A percentile compares a stretch with the other conserved stretches of the same genome.
Evolutionary conservation across 2,329 filamentous ascomycete species (phyloP).

Genomic region (Ceratocystis colombiana): DNA sequence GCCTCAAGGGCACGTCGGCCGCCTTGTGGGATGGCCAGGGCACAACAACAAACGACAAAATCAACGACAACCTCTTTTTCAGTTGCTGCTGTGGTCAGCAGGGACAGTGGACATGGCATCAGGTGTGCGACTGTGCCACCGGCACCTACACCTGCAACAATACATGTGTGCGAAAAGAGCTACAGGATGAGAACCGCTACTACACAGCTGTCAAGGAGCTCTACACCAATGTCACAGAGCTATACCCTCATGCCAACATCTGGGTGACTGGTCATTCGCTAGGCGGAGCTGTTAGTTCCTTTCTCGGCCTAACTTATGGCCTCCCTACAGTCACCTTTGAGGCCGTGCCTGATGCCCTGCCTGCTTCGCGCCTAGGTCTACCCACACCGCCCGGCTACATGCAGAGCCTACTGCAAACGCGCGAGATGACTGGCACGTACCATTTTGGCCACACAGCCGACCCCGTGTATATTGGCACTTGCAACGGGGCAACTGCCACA

Average conservation of each 20-base stretch:
- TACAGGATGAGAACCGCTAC: conserved; percentile 77
- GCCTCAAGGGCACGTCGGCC: conserved; percentile 79
- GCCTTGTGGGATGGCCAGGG: conserved; percentile 95
- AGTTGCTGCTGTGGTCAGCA: conserved; percentile 96
- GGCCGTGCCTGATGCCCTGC: conserved; percentile 80
- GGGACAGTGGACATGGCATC: conserved; percentile 77
- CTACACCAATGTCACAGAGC: conserved; percentile 80
- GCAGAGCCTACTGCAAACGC: conserved; percentile 57
- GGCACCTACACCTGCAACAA: conserved; percentile 83
- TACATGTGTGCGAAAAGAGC: conserved; percentile 68
- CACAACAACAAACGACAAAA: conserved; percentile 93
- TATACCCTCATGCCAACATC: conserved; percentile 74
- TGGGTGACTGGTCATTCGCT: conserved; percentile 92
- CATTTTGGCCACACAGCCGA: conserved; percentile 96
- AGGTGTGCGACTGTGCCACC: conserved; percentile 87
- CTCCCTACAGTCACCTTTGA: conserved; percentile 87
- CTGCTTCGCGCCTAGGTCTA: conserved; percentile 73
- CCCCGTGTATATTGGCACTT: conserved; percentile 86
- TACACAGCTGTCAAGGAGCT: conserved; percentile 82
- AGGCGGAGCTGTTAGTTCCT: conserved; percentile 77
- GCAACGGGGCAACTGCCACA: conserved; percentile 77
- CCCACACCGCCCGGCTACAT: conserved; percentile 72
- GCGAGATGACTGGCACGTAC: conserved; percentile 64
- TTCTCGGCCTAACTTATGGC: conserved; percentile 84
- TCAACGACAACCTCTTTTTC: conserved; percentile 96